These are phyloP conservation scores for Rhynchosporium agropyri DNA, from an alignment of 2,329 filamentous ascomycete species.

Conservation along the genomic window DNA sequence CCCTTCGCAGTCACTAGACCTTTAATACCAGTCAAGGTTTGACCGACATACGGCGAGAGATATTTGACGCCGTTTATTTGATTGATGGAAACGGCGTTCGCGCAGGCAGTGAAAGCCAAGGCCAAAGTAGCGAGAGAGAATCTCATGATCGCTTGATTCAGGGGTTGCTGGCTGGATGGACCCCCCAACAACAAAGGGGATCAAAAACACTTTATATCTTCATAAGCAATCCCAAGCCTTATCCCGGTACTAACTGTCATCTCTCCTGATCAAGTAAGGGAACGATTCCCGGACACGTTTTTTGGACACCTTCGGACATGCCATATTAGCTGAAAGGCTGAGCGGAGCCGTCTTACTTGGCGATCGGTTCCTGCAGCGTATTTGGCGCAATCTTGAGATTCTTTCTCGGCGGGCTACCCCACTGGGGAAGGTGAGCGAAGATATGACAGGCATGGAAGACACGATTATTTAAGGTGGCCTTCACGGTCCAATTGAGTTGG, in stretches of 20 bases:
- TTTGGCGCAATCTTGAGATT: slow-evolving; percentile 11
- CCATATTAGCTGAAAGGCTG: slow-evolving; percentile 9
- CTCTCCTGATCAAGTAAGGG: slow-evolving; percentile 10
- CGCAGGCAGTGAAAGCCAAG: slow-evolving; percentile 10
- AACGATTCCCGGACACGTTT: slow-evolving; percentile 10
- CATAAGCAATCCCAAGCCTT: neutral
- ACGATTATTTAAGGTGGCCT: slow-evolving; percentile 1
- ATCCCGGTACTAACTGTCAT: neutral
- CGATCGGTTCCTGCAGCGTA: slow-evolving; percentile 14
- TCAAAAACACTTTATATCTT: slow-evolving; percentile 11
- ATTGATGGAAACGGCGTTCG: slow-evolving; percentile 52
- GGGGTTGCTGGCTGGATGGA: slow-evolving; percentile 9
- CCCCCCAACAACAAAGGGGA: neutral
- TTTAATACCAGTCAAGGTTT: slow-evolving; percentile 58
- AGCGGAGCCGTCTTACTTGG: slow-evolving; percentile 8
- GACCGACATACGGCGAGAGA: slow-evolving; percentile 61
- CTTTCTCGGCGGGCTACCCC: slow-evolving; percentile 2
- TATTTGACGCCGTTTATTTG: slow-evolving; percentile 69
- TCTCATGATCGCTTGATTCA: slow-evolving; percentile 12
- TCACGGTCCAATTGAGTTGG: slow-evolving; percentile 1
- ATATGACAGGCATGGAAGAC: slow-evolving; percentile 1
- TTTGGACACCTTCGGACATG: slow-evolving; percentile 11
- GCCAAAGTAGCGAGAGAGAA: slow-evolving; percentile 12
- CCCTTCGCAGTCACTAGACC: slow-evolving; percentile 54
- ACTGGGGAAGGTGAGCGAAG: neutral